Evolutionary conservation across 768 basidiomycete genomes (phyloP), one percentile per base, ranked within the genome.

Genomic region (Leccinum ochraceum): DNA sequence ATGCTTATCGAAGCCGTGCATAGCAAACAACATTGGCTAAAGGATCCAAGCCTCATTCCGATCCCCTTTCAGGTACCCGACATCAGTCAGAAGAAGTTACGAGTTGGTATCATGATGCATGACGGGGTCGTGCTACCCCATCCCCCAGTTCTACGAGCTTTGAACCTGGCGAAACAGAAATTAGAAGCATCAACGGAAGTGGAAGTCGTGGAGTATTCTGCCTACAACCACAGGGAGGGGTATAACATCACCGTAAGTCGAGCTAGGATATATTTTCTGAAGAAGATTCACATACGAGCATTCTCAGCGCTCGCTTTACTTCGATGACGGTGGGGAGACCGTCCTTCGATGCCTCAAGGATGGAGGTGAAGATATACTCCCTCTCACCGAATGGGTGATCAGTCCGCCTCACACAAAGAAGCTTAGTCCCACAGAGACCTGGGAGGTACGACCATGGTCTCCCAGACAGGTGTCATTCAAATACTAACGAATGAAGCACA

Each of bases 71-170:
- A 30, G 60, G 59, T 75, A 11, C 67, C 59, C 51, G 69, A 75
- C 56, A 61, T 57, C 53, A 61, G 37, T 11, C 66, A 55, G 57
- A 78, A 62, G 42, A 74, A 71, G 62, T 66, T 79, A 57, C 64
- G 63, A 2, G 57, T 69, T n/a, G 68, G 68, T 17, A 60, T 70
- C 30, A 69, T 70, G 60, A 69, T 75, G 66, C 68, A 75, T 58
- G 79, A 83, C 57, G 73, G 66, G 2, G 63, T 76, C 3, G 76
- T 77, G 2, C 59, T 67, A 34, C 79, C 81, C 7, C 74, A 76
- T 11, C 78, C 81, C 20, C 82, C 83, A 0, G 66, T 78, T 36
- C 56, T 64, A 14, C 73, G 82, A 6, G 82, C 79, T 4, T 60
- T 84, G 57, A 66, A 75, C 32, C 58, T 73, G 22, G 68, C 71